Evolutionary conservation across 2,329 filamentous ascomycete genomes (phyloP), one percentile per base, ranked within the genome.

Genomic region (Ascochyta koolunga): DNA sequence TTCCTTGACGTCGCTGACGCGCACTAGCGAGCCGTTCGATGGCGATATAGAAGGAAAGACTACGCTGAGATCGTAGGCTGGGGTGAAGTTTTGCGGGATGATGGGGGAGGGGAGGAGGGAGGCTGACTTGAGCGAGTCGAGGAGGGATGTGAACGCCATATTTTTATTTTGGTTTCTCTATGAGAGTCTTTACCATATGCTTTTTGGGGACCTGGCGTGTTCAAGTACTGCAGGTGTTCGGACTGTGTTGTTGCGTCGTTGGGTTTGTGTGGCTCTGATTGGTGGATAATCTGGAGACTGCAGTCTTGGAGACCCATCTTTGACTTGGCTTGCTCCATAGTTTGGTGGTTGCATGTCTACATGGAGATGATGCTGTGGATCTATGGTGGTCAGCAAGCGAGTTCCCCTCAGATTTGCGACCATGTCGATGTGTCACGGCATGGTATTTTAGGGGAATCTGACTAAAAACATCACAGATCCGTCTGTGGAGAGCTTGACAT

Each of bases 1-100:
- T 1, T 46, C 33, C 15, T 62, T 62, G 39, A 67, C 63, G 38
- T 72, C 57, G 21, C 61, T 74, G 1, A 79, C 80, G 19, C 76
- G 64, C 8, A 65, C 61, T 25, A 74, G 53, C 9, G 56, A 62
- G 29, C 71, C 71, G 74, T 9, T 44, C 18, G 55, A 36, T 2
- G 68, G 63, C 0, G 56, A 45, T n/a, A 66, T 65, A 5, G 60
- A 49, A 31, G 60, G 54, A 53, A 67, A 72, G 2, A 70, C 61
- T 13, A 83, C 64, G 7, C 57, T 56, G 5, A 83, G 72, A 29
- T 74, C 58, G 5, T 76, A 75, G 3, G 69, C 72, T 1, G 80
- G 79, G 38, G 66, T 69, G 65, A 83, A 83, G 22, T 58, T 61
- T 9, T 67, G 58, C 0, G 79, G 75, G 35, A 83, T 77, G 37